These are phyloP conservation scores for Wallacemonas sp. DNA, from an alignment of 208 protist species.

Conservation along the genomic window DNA sequence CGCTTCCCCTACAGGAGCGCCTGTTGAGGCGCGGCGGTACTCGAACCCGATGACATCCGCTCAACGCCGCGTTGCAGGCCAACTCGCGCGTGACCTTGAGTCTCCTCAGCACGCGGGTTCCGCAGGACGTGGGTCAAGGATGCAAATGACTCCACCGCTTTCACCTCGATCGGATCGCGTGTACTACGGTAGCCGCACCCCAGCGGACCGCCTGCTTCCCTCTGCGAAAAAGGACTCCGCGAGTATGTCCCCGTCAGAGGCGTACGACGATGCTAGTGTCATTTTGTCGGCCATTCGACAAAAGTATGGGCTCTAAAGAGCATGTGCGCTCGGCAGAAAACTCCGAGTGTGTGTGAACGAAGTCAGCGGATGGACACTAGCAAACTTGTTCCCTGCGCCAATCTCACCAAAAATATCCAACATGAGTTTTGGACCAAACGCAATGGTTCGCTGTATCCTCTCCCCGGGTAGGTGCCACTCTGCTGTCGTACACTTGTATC, in stretches of 20 bases:
- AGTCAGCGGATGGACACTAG: too few relatives aligned
- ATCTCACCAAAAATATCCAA: too few relatives aligned
- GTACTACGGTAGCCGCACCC: neutral
- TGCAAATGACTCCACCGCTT: neutral
- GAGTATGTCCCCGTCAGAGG: neutral
- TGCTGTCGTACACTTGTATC: too few relatives aligned
- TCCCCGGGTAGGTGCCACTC: too few relatives aligned
- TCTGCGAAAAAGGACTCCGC: neutral
- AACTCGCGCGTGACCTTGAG: neutral
- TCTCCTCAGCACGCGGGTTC: neutral
- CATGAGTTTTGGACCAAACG: too few relatives aligned
- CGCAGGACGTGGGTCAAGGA: neutral
- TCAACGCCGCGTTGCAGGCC: neutral
- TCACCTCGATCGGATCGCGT: neutral
- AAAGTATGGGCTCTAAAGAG: slow-evolving; percentile 39
- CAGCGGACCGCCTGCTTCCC: neutral
- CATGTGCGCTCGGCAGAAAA: too few relatives aligned
- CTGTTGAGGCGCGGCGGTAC: neutral
- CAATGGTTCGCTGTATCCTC: too few relatives aligned
- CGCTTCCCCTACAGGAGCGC: neutral
- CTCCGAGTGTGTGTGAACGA: too few relatives aligned
- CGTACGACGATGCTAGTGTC: slow-evolving; percentile 43
- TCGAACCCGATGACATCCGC: slow-evolving; percentile 4
- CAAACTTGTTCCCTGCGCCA: too few relatives aligned
- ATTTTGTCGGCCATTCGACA: slow-evolving; percentile 52